Evolutionary conservation across 2,329 filamentous ascomycete genomes (phyloP), one percentile per base, ranked within the genome.

Genomic region (Boeremia exigua): DNA sequence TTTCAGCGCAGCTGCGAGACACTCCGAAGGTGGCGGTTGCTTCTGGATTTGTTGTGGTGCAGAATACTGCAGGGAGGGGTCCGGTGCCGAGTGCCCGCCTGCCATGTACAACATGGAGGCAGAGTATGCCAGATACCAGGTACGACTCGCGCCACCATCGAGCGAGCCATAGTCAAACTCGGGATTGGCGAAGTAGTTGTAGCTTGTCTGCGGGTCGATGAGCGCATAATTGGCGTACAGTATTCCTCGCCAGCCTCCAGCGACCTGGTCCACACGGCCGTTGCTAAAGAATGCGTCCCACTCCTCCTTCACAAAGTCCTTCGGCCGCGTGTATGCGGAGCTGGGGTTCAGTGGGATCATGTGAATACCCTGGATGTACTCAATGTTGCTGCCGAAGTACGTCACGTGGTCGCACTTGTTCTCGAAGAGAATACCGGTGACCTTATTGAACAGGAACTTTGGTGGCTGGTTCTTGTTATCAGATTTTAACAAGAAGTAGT

Each of bases 381-480:
- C 91, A 4, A 78, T 55, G 19, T 73, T 72, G 9, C 50, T 75
- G 36, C 92, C 92, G 69, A 99, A 99, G 77, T 93, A 98, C 0
- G 95, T 77, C 4, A 90, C 90, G 75, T 98, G 93, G 74, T 99
- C 92, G 54, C 93, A 84, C 77, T 99, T 99, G 80, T 98, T 98
- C 78, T 98, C 95, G 67, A 98, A 98, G 11, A 96, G 74, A 4
- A 88, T 87, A 8, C 85, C 85, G 2, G 84, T 84, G 2, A 84
- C 85, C 76, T 91, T 93, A 81, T 98, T 99, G 43, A 82, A 86
- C 59, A 93, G 87, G 70, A 96, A 97, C 7, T 87, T 79, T 2
- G 81, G 68, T 0, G 95, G 95, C 70, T 96, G 86, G 40, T 87
- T 84, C 27, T 77, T 81, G 75, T 97, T 97, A 75, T 85, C 79